These are phyloP conservation scores for Rhodosporidiobolus odoratus DNA, from an alignment of 768 basidiomycete genomes.

Conservation along the genomic window DNA sequence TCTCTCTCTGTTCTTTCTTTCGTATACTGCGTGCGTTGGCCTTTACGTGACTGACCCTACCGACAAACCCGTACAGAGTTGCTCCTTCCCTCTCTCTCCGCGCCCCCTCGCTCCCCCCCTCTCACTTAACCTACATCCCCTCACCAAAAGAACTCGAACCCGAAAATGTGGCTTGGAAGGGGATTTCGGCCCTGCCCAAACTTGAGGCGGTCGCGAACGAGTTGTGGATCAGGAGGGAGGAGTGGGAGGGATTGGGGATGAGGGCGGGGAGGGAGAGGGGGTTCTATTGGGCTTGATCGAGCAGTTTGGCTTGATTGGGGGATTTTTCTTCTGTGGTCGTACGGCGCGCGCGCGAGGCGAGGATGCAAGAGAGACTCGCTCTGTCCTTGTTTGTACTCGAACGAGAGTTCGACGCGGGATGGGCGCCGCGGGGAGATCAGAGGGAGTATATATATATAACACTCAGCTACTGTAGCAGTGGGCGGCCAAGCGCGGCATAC, in stretches of 20 bases:
- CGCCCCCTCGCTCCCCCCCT: conserved; percentile 27
- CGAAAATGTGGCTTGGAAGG: conserved; percentile 87
- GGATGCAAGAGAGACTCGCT: too few relatives aligned
- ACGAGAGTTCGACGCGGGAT: too few relatives aligned
- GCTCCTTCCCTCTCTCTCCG: conserved; percentile 66
- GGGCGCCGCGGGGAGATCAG: too few relatives aligned
- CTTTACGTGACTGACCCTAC: neutral
- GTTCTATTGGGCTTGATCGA: conserved; percentile 37
- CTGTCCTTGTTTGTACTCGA: too few relatives aligned
- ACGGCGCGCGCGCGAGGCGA: too few relatives aligned
- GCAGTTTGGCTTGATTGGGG: too few relatives aligned
- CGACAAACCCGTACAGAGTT: conserved; percentile 46
- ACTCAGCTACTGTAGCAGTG: too few relatives aligned
- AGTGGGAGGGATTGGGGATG: conserved; percentile 58
- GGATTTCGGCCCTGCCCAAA: conserved; percentile 80
- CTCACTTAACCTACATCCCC: conserved; percentile 81
- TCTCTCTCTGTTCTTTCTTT: neutral
- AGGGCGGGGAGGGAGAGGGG: conserved; percentile 47
- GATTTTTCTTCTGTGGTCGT: too few relatives aligned
- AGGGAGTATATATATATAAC: too few relatives aligned
- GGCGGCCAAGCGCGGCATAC: too few relatives aligned
- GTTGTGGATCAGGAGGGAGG: conserved; percentile 76
- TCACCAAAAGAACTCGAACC: conserved; percentile 91
- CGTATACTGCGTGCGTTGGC: too few relatives aligned
- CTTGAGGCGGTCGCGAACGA: conserved; percentile 87